Evolutionary conservation across 352 stramenopile genomes (phyloP), one percentile per base, ranked within the genome.

Genomic region (Phytopythium sindhum): DNA sequence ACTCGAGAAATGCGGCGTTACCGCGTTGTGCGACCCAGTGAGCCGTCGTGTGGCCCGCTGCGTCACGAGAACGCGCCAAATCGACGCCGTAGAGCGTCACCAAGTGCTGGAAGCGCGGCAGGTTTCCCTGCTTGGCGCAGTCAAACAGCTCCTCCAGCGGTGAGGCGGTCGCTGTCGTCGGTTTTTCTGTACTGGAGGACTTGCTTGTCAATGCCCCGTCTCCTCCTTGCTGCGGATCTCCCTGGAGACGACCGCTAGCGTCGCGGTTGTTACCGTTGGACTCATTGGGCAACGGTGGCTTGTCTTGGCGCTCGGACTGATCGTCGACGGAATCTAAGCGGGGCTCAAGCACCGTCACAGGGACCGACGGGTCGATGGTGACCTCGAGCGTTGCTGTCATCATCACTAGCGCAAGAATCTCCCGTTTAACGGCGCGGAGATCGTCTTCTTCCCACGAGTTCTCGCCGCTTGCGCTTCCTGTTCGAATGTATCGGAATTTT

Each of bases 1-100:
- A 88, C 55, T 77, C 57, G n/a, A 94, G 61, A 23, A 94, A 78
- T 56, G 82, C 83, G 4, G 65, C 66, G 28, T 65, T 78, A 23
- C 77, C 69, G 21, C 76, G 72, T 67, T 92, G 83, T 26, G 85
- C 83, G 33, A 80, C 72, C 83, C 85, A 94, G 67, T 94, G 85
- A 31, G 74, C 66, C 39, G 91, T 57, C 48, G 85, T 91, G 70
- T 94, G 84, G 51, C 85, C 85, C 65, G 84, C 76, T 1, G 74
- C 59, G 62, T 94, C 85, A 39, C 78, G 70, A 39, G 66, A 41
- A 3, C 61, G 69, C 51, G 70, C 69, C 39, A 91, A 26, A 54
- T 77, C 58, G 35, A 71, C 64, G 51, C 74, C 77, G 58, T 85
- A 73, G 37, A 77, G 55, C 15, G 64, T 67, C 23, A 85, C 66